phyloP scores from a whole-genome alignment of 768 basidiomycete genomes.

The Erythrobasidium yunnanense region DNA sequence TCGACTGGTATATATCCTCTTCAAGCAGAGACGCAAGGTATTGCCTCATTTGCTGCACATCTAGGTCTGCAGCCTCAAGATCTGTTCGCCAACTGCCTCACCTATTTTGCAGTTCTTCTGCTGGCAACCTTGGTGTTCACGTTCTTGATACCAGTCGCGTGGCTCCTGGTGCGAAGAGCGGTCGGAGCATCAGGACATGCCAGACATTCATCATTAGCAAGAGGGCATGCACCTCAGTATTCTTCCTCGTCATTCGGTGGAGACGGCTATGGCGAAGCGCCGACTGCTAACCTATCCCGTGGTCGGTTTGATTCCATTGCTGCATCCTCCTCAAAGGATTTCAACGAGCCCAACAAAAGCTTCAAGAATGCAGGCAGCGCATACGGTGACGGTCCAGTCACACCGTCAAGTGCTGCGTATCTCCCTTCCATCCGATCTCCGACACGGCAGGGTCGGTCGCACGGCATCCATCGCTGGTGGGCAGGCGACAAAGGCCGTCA shows the following conservation, averaged over 20 bases:
- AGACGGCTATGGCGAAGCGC: no score
- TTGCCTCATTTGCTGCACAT: constrained; percentile 71
- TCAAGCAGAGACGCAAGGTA: constrained; percentile 49
- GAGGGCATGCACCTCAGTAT: no score
- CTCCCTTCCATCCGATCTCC: background rate
- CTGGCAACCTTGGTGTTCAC: constrained; percentile 48
- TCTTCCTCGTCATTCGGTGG: no score
- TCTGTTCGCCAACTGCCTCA: constrained; percentile 70
- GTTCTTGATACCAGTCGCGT: constrained; percentile 41
- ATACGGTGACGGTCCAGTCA: background rate
- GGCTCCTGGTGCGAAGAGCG: background rate
- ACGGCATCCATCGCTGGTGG: constrained; percentile 20
- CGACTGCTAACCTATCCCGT: no score
- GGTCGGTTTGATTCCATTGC: no score
- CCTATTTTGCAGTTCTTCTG: constrained; percentile 66
- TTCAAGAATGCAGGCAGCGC: background rate
- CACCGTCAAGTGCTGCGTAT: no score
- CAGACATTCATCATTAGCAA: no score
- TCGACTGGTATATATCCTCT: constrained; percentile 3
- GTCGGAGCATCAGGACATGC: no score
- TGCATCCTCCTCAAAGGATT: no score
- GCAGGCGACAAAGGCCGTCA: constrained; percentile 8
- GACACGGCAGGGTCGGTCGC: background rate
- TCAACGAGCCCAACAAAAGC: no score
- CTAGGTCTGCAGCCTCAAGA: constrained; percentile 72